Percentiles rank a stretch among this genome's conserved stretches.
These are phyloP conservation scores for Oryza glumipatula DNA, from an alignment of 176 grass and related monocot genomes.

Conservation along the genomic window DNA sequence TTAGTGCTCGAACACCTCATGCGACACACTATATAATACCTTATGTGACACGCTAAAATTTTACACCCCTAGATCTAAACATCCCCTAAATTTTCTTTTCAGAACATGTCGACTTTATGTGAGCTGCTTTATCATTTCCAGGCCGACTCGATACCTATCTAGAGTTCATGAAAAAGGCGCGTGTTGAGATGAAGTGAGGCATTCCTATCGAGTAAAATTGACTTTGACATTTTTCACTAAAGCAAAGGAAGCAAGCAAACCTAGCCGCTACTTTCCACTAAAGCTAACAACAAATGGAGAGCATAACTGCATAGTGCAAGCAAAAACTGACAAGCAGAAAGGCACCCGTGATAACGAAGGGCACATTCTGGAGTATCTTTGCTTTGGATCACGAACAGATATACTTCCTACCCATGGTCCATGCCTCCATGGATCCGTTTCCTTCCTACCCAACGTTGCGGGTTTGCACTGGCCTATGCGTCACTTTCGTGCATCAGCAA, in stretches of 20 bases:
- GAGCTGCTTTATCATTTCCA: background rate
- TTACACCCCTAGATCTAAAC: too few species aligned
- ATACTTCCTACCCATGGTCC: background rate
- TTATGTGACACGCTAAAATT: too few species aligned
- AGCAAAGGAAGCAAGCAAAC: background rate
- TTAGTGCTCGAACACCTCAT: too few species aligned
- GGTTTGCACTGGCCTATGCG: background rate
- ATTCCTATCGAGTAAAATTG: constrained; percentile 4
- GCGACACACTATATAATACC: too few species aligned
- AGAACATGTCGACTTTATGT: background rate
- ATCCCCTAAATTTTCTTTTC: background rate
- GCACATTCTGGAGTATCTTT: background rate
- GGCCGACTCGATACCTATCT: background rate
- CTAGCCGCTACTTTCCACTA: background rate
- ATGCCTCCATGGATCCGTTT: background rate
- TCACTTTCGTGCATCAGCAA: background rate
- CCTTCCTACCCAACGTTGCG: background rate
- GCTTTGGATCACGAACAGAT: background rate
- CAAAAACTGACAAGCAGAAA: constrained; percentile 10
- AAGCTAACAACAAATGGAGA: background rate
- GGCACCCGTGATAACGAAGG: constrained; percentile 1
- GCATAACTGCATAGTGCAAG: background rate
- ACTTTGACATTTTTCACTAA: background rate
- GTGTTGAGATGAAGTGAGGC: background rate
- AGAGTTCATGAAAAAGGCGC: background rate